These are phyloP conservation scores for Cordyceps tenuipes DNA, from an alignment of 2,329 filamentous ascomycete species.

Conservation along the genomic window DNA sequence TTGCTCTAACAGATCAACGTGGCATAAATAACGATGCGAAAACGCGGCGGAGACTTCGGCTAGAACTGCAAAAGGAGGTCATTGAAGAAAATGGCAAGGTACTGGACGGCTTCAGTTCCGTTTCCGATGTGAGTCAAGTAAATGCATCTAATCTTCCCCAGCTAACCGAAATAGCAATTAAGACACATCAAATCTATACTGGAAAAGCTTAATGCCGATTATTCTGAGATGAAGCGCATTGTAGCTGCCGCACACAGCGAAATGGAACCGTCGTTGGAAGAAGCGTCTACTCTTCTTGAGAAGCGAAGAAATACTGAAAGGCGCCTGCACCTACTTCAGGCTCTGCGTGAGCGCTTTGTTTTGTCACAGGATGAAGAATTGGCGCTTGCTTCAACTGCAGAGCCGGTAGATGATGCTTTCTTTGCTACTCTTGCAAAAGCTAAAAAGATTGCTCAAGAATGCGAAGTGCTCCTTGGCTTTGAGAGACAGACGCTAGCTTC, in stretches of 20 bases:
- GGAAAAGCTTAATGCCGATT: conserved; percentile 68
- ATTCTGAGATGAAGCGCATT: conserved; percentile 70
- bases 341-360: conserved; percentile 76
- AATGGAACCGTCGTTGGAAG: conserved; percentile 65
- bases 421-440: conserved; percentile 69
- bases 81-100: conserved; percentile 89
- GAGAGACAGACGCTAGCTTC: conserved; percentile 83
- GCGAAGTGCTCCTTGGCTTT: conserved; percentile 78
- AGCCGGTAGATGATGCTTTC: conserved; percentile 78
- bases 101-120: conserved; percentile 76
- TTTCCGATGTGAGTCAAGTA: conserved; percentile 62
- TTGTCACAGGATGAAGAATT: conserved; percentile 73
- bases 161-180: conserved; percentile 57
- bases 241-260: conserved; percentile 67
- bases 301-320: conserved; percentile 67
- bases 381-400: conserved; percentile 66
- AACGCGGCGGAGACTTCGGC: conserved; percentile 66
- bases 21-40: conserved; percentile 66
- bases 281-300: conserved; percentile 64
- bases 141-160: conserved; percentile 20
- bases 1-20: conserved; percentile 68
- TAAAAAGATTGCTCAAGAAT: conserved; percentile 82
- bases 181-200: conserved; percentile 75
- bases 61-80: conserved; percentile 84
- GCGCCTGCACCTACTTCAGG: conserved; percentile 68